Conservation (phyloP, 768 basidiomycete species). For the Russula vinacea region DNA sequence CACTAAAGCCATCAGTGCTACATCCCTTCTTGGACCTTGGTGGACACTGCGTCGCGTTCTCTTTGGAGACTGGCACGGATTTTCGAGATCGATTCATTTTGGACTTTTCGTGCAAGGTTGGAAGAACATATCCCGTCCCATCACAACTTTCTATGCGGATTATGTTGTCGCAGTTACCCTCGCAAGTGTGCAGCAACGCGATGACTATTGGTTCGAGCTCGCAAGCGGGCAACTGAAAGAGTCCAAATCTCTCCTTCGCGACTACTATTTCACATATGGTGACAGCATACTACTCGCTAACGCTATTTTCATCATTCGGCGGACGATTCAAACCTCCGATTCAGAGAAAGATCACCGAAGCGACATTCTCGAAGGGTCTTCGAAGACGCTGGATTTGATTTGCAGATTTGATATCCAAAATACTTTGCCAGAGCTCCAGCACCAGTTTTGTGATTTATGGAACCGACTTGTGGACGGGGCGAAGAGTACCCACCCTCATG, state of each 20-base stretch:
- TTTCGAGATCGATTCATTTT: conserved; percentile 8
- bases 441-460: conserved; percentile 9
- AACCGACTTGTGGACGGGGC: not conserved
- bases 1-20: not conserved
- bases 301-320: not conserved
- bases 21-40: not conserved
- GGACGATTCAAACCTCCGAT: not conserved
- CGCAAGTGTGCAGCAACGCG: not conserved
- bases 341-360: not conserved
- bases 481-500: too few relatives aligned
- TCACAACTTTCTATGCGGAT: not conserved
- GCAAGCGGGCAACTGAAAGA: not conserved
- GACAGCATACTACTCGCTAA: not conserved
- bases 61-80: conserved; percentile 3
- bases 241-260: not conserved
- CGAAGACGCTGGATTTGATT: not conserved
- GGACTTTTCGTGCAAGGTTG: conserved; percentile 6
- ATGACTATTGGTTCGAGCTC: conserved; percentile 9
- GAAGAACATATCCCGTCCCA: not conserved
- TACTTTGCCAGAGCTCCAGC: not conserved
- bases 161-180: not conserved
- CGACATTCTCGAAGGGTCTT: not conserved
- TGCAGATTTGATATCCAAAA: not conserved
- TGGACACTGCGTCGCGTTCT: not conserved
- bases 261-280: not conserved